Conservation (phyloP, 768 basidiomycete genomes). For the Heimioporus sp. region DNA sequence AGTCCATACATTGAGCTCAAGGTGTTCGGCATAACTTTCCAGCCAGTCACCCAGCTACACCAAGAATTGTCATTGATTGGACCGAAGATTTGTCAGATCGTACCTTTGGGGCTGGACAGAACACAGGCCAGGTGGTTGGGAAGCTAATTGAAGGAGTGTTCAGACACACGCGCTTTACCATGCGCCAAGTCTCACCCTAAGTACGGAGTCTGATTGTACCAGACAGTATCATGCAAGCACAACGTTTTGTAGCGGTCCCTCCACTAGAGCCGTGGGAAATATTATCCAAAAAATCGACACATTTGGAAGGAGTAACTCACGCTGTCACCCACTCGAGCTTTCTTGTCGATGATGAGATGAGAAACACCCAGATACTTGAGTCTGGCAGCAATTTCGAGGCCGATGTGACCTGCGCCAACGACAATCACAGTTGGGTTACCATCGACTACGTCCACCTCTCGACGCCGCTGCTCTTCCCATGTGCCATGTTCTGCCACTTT, state of each 20-base stretch:
- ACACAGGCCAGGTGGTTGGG: conserved; percentile 53
- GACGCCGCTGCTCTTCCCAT: conserved; percentile 49
- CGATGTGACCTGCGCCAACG: conserved; percentile 68
- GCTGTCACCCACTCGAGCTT: conserved; percentile 49
- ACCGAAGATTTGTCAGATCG: not conserved
- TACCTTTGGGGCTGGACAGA: conserved; percentile 50
- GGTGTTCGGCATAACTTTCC: conserved; percentile 54
- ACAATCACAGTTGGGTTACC: conserved; percentile 56
- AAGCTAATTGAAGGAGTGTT: conserved; percentile 36
- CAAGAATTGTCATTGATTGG: no score
- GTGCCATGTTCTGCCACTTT: conserved; percentile 46
- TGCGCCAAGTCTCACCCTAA: conserved; percentile 36
- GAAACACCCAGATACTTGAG: conserved; percentile 57
- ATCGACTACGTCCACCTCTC: conserved; percentile 45
- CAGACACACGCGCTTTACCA: not conserved
- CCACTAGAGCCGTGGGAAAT: conserved; percentile 43
- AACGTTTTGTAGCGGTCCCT: conserved; percentile 49
- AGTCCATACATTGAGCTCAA: conserved; percentile 67
- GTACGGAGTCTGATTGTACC: conserved; percentile 58
- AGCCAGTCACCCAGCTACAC: conserved; percentile 63
- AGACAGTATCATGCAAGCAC: conserved; percentile 52
- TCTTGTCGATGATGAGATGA: conserved; percentile 55
- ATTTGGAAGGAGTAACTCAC: conserved; percentile 7
- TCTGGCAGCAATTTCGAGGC: conserved; percentile 61
- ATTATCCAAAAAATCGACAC: conserved; percentile 17